These are phyloP conservation scores for Sodiomyces alkalinus DNA, from an alignment of 2,329 filamentous ascomycete genomes.

Conservation along the genomic window DNA sequence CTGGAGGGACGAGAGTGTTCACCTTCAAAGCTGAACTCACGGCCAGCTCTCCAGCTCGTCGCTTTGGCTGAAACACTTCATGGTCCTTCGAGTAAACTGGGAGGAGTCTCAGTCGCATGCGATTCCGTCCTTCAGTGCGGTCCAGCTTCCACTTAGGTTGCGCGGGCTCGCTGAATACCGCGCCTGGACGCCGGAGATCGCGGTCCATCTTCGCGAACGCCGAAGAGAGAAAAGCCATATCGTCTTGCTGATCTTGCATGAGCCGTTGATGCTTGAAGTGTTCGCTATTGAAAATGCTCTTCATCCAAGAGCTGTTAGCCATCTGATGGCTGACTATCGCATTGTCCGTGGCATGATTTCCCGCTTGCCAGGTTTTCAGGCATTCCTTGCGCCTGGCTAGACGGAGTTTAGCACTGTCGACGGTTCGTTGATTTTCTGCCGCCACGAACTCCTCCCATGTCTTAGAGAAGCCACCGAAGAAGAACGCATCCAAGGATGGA, in stretches of 20 bases:
- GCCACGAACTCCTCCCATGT: slow-evolving; percentile 80
- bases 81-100: slow-evolving; percentile 56
- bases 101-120: slow-evolving; percentile 80
- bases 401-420: slow-evolving; percentile 57
- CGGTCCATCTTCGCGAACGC: slow-evolving; percentile 66
- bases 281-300: slow-evolving; percentile 87
- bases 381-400: slow-evolving; percentile 66
- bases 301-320: slow-evolving; percentile 80
- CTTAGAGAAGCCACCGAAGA: slow-evolving; percentile 67
- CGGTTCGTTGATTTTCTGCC: slow-evolving; percentile 65
- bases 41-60: slow-evolving; percentile 26
- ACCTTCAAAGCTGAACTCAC: slow-evolving; percentile 7
- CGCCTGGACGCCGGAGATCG: slow-evolving; percentile 64
- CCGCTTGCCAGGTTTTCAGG: slow-evolving; percentile 63
- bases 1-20: slow-evolving; percentile 9
- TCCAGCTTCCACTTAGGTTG: slow-evolving; percentile 79
- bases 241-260: slow-evolving; percentile 87
- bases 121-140: slow-evolving; percentile 85
- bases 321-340: slow-evolving; percentile 69
- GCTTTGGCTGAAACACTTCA: slow-evolving; percentile 73
- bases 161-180: slow-evolving; percentile 54
- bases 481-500: slow-evolving; percentile 62
- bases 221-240: slow-evolving; percentile 60
- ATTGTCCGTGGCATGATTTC: slow-evolving; percentile 54
- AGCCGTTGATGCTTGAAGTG: slow-evolving; percentile 81